phyloP scores from a whole-genome alignment of 2,329 filamentous ascomycete genomes.

The Cordyceps fumosorosea region DNA sequence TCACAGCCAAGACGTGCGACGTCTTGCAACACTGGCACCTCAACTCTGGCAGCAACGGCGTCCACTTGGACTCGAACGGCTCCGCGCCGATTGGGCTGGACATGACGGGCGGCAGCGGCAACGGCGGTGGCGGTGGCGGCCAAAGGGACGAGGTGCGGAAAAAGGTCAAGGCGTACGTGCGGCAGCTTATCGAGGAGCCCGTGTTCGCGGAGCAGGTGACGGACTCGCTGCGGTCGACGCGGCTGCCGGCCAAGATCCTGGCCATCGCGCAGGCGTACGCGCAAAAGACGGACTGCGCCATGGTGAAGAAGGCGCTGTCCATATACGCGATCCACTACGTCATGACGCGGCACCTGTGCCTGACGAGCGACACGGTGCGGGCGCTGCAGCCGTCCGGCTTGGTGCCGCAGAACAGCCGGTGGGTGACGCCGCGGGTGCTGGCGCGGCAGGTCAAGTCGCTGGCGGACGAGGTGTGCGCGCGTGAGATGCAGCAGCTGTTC shows the following conservation, averaged over 20 bases:
- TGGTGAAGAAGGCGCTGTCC: constrained; percentile 46
- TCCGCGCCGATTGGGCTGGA: constrained; percentile 48
- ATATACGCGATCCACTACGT: constrained; percentile 53
- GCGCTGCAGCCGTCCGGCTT: constrained; percentile 35
- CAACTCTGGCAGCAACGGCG: constrained; percentile 27
- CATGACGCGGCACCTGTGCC: constrained; percentile 47
- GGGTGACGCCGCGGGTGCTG: constrained; percentile 47
- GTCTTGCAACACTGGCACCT: constrained; percentile 47
- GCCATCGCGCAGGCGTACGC: constrained; percentile 42
- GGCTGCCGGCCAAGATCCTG: constrained; percentile 41
- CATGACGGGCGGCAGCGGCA: constrained; percentile 25
- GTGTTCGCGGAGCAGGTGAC: constrained; percentile 45
- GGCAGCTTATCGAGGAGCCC: constrained; percentile 41
- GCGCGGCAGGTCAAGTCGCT: constrained; percentile 51
- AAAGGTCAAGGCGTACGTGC: constrained; percentile 41
- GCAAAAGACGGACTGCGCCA: constrained; percentile 37
- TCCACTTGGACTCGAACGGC: constrained; percentile 34
- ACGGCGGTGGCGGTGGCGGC: constrained; percentile 23
- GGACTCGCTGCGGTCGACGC: constrained; percentile 37
- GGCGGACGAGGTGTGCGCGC: constrained; percentile 48
- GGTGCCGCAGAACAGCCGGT: constrained; percentile 36
- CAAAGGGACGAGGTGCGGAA: constrained; percentile 41
- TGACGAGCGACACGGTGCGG: constrained; percentile 39
- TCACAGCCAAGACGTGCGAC: constrained; percentile 41
- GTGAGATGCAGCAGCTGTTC: constrained; percentile 46